phyloP scores from a whole-genome alignment of 2,329 filamentous ascomycete genomes.

The Fusarium guadeloupense region DNA sequence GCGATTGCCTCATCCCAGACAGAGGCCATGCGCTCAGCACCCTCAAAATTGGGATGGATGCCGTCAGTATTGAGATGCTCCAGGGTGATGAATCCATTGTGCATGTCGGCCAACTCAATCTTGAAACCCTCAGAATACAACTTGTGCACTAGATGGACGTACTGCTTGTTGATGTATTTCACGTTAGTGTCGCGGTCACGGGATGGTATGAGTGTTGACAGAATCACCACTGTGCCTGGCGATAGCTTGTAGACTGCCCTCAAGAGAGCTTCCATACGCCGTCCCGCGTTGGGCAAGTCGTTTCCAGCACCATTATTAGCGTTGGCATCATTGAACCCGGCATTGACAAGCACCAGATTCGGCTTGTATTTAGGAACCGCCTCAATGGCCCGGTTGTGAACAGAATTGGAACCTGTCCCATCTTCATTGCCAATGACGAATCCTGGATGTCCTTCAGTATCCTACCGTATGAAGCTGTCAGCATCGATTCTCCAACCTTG shows the following conservation, averaged over 20 bases:
- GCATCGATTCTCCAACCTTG: too few species aligned
- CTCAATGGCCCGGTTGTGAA: too few species aligned
- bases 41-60: background rate
- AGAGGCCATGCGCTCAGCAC: background rate
- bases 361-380: background rate
- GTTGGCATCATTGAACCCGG: too few species aligned
- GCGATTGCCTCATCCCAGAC: slow-evolving; percentile 6
- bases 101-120: background rate
- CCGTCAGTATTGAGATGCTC: background rate
- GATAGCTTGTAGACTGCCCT: too few species aligned
- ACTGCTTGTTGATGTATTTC: background rate
- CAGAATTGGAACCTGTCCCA: too few species aligned
- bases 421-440: too few species aligned
- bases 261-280: too few species aligned
- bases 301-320: too few species aligned
- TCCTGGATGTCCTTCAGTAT: background rate
- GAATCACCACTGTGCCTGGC: background rate
- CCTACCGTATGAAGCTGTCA: background rate
- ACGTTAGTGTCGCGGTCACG: background rate
- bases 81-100: background rate
- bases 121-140: background rate
- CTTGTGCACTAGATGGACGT: background rate
- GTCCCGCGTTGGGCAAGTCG: too few species aligned
- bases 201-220: background rate
- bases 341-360: background rate